phyloP scores from a whole-genome alignment of 164 flowering plant species.

The Aristolochia californica region DNA sequence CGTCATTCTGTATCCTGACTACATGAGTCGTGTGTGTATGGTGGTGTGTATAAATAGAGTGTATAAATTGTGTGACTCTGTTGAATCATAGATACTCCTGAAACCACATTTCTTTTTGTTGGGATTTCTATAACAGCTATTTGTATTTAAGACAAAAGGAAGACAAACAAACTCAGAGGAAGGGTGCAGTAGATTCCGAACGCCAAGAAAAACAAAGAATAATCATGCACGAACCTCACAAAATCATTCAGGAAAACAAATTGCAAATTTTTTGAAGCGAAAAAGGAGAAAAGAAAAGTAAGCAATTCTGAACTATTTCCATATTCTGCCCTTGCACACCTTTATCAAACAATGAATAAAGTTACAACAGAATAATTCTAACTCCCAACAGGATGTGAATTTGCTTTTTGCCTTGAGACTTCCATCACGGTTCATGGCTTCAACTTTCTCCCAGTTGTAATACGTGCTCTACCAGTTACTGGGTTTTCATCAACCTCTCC shows the following conservation, averaged over 20 bases:
- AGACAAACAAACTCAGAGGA: background rate
- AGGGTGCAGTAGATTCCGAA: background rate
- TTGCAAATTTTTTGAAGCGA: background rate
- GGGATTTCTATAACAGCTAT: background rate
- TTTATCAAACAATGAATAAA: no score
- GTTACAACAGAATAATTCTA: no score
- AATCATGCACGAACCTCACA: background rate
- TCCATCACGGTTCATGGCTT: no score
- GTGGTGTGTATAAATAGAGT: slow-evolving; percentile 26
- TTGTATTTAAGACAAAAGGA: background rate
- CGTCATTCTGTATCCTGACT: slow-evolving; percentile 45
- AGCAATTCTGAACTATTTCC: no score
- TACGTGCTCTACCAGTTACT: no score
- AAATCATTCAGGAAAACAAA: background rate
- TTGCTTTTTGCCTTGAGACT: no score
- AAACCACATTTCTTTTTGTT: background rate
- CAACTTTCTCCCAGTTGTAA: no score
- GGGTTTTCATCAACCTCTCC: no score
- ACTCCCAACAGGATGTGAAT: no score
- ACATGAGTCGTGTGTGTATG: slow-evolving; percentile 1
- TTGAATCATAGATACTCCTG: slow-evolving; percentile 7
- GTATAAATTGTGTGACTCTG: slow-evolving; percentile 17
- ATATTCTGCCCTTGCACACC: no score
- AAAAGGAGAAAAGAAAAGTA: no score
- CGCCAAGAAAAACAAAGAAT: background rate